Conservation (phyloP, 2,329 filamentous ascomycete genomes). For the Fusarium sp. region DNA sequence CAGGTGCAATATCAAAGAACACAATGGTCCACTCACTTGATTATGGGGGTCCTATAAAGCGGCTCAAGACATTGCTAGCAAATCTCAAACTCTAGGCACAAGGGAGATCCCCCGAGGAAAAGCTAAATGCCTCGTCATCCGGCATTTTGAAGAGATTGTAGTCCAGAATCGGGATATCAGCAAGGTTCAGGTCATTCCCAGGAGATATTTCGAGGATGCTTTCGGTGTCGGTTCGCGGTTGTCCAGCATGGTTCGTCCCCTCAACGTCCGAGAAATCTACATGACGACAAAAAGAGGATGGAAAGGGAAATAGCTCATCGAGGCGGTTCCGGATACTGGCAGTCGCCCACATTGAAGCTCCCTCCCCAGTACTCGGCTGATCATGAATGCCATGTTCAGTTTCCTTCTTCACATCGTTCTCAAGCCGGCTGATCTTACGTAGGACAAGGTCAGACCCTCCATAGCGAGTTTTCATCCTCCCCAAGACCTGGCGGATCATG, state of each 20-base stretch:
- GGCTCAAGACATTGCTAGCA: not conserved
- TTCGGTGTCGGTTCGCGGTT: not conserved
- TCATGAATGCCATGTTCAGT: not conserved
- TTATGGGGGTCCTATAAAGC: not conserved
- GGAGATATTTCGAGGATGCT: not conserved
- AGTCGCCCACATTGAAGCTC: not conserved
- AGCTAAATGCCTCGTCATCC: not conserved
- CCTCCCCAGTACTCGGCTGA: not conserved
- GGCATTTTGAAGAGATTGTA: not conserved
- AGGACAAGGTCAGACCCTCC: slow-evolving; percentile 6
- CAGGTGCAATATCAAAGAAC: not conserved
- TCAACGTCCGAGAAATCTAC: not conserved
- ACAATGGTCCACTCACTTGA: not conserved
- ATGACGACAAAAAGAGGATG: not conserved
- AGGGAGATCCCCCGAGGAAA: not conserved
- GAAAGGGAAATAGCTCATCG: slow-evolving; percentile 6
- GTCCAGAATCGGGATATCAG: not conserved
- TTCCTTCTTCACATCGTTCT: not conserved
- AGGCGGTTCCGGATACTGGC: not conserved
- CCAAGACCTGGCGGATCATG: not conserved
- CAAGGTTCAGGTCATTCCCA: not conserved
- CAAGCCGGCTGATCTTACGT: not conserved
- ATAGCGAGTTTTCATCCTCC: not conserved
- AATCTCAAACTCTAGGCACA: not conserved
- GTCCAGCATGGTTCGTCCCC: not conserved